A percentile compares a stretch with the other conserved stretches of the same genome.
phyloP scores from a whole-genome alignment of 345 rosid genomes.

The Abelmoschus esculentus region DNA sequence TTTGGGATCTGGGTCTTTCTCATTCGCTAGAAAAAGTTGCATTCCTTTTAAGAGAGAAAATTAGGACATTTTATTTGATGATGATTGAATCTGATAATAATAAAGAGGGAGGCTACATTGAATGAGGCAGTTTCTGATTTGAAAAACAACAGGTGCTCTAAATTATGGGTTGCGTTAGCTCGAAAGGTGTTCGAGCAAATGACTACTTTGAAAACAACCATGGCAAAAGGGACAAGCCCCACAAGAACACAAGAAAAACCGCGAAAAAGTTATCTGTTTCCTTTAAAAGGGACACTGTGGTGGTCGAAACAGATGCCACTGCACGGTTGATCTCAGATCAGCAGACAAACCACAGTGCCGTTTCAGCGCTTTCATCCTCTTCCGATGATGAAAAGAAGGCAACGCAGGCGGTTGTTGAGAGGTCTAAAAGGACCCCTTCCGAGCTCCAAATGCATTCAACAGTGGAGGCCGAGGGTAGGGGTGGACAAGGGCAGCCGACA shows the following conservation, averaged over 20 bases:
- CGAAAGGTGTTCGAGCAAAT: conserved; percentile 49
- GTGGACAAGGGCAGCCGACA: conserved; percentile 23
- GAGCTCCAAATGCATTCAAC: conserved; percentile 23
- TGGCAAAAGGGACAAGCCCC: conserved; percentile 24
- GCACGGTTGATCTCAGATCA: conserved; percentile 4
- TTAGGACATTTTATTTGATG: background rate
- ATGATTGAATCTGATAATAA: background rate
- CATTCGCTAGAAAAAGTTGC: background rate
- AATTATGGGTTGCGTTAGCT: conserved; percentile 84
- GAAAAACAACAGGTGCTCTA: conserved; percentile 19
- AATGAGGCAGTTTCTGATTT: conserved; percentile 7
- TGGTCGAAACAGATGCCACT: conserved; percentile 25
- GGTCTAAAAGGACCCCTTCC: conserved; percentile 20
- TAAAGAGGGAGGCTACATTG: background rate
- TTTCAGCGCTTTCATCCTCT: conserved; percentile 8
- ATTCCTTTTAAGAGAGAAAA: background rate
- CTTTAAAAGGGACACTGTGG: conserved; percentile 1
- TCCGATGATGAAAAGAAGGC: conserved; percentile 36
- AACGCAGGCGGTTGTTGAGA: background rate
- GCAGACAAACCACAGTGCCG: conserved; percentile 14
- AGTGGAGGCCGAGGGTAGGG: conserved; percentile 14
- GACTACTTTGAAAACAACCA: conserved; percentile 19
- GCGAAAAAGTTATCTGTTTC: conserved; percentile 4
- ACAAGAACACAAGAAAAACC: background rate
- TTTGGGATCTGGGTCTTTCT: conserved; percentile 17